phyloP scores from a whole-genome alignment of 1,284 basidiomycete genomes.

The Erythrobasidium hasegawianum region DNA sequence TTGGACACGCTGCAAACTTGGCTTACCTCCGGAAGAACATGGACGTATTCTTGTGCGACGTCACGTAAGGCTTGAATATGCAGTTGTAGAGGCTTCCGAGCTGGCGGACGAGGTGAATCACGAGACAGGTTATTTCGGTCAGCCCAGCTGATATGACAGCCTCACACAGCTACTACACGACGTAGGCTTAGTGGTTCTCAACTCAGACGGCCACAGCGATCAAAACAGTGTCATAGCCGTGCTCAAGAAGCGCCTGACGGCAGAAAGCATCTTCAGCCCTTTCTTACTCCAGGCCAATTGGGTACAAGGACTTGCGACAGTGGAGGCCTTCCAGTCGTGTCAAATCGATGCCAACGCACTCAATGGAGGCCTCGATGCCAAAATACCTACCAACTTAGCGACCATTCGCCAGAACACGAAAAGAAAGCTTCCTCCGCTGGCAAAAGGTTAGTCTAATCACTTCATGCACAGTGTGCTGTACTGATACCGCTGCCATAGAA shows the following conservation, averaged over 20 bases:
- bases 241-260: background rate
- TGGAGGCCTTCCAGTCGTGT: no score
- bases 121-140: background rate
- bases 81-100: background rate
- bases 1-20: slow-evolving; percentile 27
- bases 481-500: no score
- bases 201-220: background rate
- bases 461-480: no score
- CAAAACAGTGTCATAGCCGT: no score
- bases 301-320: background rate
- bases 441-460: no score
- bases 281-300: background rate
- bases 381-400: no score
- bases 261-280: no score
- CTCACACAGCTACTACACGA: slow-evolving; percentile 6
- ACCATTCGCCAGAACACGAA: no score
- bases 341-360: no score
- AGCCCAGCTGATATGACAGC: background rate
- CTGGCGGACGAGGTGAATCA: slow-evolving; percentile 17
- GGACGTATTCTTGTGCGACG: slow-evolving; percentile 1
- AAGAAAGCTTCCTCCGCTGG: no score
- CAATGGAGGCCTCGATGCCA: no score
- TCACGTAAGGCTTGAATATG: slow-evolving; percentile 16
- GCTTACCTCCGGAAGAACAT: slow-evolving; percentile 7
- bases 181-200: slow-evolving; percentile 22